phyloP scores from a whole-genome alignment of 768 basidiomycete species.

The Boletus eberwhitei region DNA sequence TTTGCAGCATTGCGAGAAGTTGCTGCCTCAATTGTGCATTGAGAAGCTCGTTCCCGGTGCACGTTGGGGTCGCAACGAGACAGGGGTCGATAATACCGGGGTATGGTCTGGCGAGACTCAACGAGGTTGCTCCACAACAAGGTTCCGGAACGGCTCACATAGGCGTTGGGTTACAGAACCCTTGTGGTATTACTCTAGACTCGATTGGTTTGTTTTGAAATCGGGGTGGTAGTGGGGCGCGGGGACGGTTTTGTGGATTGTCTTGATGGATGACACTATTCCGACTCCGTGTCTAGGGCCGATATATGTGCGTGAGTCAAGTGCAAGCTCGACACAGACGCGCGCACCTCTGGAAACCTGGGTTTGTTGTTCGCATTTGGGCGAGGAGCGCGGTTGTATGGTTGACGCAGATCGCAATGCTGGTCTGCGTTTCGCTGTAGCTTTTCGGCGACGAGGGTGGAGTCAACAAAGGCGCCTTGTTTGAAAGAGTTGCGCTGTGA shows the following conservation, averaged over 20 bases:
- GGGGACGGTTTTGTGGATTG: background rate
- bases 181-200: background rate
- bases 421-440: background rate
- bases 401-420: background rate
- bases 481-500: background rate
- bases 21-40: slow-evolving; percentile 7
- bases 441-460: background rate
- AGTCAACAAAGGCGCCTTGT: background rate
- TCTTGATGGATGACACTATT: background rate
- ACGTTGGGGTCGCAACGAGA: background rate
- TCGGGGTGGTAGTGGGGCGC: background rate
- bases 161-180: background rate
- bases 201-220: background rate
- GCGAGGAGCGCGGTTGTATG: background rate
- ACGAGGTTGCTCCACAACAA: background rate
- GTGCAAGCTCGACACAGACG: background rate
- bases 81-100: background rate
- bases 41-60: background rate
- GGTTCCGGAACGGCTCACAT: background rate
- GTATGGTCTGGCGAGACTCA: slow-evolving; percentile 8
- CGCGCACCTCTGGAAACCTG: slow-evolving; percentile 3
- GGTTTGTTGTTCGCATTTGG: background rate
- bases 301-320: background rate
- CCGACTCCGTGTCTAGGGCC: background rate
- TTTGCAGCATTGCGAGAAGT: background rate